Evolutionary conservation across 192 early-diverging fungal species (phyloP), one percentile per base, ranked within the genome.

Genomic region (Phlyctochytrium arcticum): DNA sequence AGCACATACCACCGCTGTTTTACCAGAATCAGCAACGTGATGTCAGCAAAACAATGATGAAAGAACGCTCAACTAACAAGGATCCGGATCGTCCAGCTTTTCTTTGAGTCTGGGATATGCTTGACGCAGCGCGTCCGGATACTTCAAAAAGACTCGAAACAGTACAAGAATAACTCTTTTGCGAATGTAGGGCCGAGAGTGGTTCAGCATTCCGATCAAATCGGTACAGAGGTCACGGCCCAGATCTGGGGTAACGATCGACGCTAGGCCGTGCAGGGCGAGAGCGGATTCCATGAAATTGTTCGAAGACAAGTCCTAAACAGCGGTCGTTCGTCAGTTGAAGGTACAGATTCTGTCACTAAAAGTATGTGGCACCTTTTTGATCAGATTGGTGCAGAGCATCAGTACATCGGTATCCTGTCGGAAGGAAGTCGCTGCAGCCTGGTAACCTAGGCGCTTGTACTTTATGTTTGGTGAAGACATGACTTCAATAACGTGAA

Each of bases 401-500:
- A 99, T 96, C 32, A 97, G 76, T 7, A 99, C 92, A 76, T 95
- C 92, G 10, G 93, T 98, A 44, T 94, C 92, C 39, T 91, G 90
- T 54, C 86, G 80, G 75, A 99, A 97, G 2, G 92, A 91, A 57
- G 87, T 87, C 0, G 89, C 78, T 7, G 95, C 97, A 0, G 94
- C 95, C 57, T 92, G 78, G 65, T 99, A 99, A 33, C 95, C 97
- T 34, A 90, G 78, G 26, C 92, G 80, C 70, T 99, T 99, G 71
- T 93, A 84, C 17, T 78, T 69, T 37, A 93, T 87, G 46, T 90
- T 89, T 57, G 88, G 78, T 2, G 91, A 90, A 4, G 92, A 91
- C 95, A 99, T 97, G 27, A 96, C 92, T 63, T 99, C 92, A 30
- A 99, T 87, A 0, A 97, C 86, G 74, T 96, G 91, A 69, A 99